Conservation (phyloP, 2,329 filamentous ascomycete genomes). For the Decorospora gaudefroyi region DNA sequence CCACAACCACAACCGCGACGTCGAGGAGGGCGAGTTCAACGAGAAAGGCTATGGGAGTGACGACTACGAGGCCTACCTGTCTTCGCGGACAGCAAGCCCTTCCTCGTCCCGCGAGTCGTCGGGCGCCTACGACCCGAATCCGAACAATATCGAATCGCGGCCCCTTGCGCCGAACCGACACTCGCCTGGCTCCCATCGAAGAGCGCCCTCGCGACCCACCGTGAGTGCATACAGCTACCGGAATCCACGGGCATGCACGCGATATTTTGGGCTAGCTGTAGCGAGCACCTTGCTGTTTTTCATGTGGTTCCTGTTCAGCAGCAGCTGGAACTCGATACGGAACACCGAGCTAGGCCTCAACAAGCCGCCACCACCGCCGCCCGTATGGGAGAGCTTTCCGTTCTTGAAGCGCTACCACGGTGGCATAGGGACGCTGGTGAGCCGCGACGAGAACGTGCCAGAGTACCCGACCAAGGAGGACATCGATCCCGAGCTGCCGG, state of each 20-base stretch:
- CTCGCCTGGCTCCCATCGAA: constrained; percentile 19
- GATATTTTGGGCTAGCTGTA: constrained; percentile 76
- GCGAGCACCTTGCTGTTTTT: constrained; percentile 73
- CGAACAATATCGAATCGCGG: constrained; percentile 30
- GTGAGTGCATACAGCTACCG: constrained; percentile 58
- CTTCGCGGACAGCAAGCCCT: constrained; percentile 52
- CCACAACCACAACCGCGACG: constrained; percentile 40
- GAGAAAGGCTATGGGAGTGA: constrained; percentile 50
- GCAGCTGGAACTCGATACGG: constrained; percentile 71
- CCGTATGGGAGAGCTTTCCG: constrained; percentile 82
- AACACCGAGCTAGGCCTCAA: constrained; percentile 62
- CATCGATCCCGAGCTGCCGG: constrained; percentile 47
- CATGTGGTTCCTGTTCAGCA: constrained; percentile 73
- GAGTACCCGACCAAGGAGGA: constrained; percentile 76
- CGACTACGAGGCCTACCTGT: constrained; percentile 41
- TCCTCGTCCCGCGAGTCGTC: constrained; percentile 59
- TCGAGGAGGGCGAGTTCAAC: constrained; percentile 41
- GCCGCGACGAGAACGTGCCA: constrained; percentile 68
- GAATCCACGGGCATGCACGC: constrained; percentile 72
- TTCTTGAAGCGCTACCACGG: constrained; percentile 90
- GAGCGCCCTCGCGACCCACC: constrained; percentile 31
- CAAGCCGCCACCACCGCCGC: constrained; percentile 66
- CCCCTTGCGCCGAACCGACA: constrained; percentile 25
- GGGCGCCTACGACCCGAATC: constrained; percentile 37
- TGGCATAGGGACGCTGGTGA: constrained; percentile 73